Evolutionary conservation across 1,284 basidiomycete species (phyloP), one percentile per base, ranked within the genome.

Genomic region (Coriolopsis trogii): DNA sequence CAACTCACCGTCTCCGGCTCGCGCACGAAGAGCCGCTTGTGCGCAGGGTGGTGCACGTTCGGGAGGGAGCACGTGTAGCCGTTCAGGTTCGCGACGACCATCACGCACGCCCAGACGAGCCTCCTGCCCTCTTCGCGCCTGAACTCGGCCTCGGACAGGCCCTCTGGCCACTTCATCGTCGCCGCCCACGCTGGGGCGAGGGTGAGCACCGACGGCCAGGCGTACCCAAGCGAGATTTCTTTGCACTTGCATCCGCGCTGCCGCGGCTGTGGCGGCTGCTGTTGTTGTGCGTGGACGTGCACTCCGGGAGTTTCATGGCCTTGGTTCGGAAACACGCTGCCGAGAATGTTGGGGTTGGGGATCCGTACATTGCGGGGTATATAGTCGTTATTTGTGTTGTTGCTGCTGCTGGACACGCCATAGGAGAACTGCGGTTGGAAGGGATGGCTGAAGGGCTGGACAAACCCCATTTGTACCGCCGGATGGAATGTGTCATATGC

Each of bases 1-100:
- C n/a, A 15, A 70, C 84, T 55, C 61, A 87, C 86, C 64, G 87
- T 87, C 6, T 82, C 73, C n/a, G 84, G 81, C 56, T 89, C 80
- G 18, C 78, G 68, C 52, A 87, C 72, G 63, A 82, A 87, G 34
- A 87, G 63, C 28, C 84, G 76, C 10, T 78, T 38, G 21, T 49
- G 64, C 13, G 66, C 67, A 61, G 58, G n/a, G 21, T 20, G 16
- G 67, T 63, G 66, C 64, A 38, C 44, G 70, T 65, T 12, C 85
- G 78, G 3, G 39, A 64, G 16, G 85, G 76, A 15, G 76, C 74
- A 7, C n/a, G 75, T 71, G 61, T 85, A 89, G 7, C 77, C 75
- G 20, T 78, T 80, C 66, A 85, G 77, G 5, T 80, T 84, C 18
- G 85, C 83, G 15, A 80, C 71, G 21, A 88, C 72, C 51, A 75